Conservation (phyloP, 106 monocot genomes). For the Cymbidium sinense region DNA sequence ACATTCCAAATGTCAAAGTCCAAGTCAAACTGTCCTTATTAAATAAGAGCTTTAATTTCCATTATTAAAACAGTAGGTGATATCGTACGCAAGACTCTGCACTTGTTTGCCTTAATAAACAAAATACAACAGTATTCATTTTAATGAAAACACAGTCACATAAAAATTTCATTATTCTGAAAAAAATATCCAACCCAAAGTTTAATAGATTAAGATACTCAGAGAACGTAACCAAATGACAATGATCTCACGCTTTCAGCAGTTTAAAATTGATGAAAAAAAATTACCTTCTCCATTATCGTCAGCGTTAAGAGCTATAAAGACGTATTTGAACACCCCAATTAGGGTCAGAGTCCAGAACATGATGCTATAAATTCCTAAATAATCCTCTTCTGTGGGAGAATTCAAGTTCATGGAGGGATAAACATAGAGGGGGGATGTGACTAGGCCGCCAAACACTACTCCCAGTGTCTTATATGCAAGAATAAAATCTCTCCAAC, state of each 20-base stretch:
- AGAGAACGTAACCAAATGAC: too few species aligned
- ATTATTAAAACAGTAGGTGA: too few species aligned
- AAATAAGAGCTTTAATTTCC: too few species aligned
- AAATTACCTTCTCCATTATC: constrained; percentile 68
- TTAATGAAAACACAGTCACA: too few species aligned
- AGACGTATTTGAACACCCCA: constrained; percentile 69
- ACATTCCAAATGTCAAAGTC: too few species aligned
- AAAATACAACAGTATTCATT: too few species aligned
- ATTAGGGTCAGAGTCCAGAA: constrained; percentile 81
- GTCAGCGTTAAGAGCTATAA: constrained; percentile 70
- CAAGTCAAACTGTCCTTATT: too few species aligned
- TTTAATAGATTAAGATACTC: too few species aligned
- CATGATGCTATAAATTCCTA: constrained; percentile 76
- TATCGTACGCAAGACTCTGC: too few species aligned
- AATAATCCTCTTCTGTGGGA: constrained; percentile 56
- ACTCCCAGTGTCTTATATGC: constrained; percentile 75
- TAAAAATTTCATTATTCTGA: too few species aligned
- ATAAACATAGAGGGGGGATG: constrained; percentile 83
- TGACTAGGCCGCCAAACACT: constrained; percentile 72
- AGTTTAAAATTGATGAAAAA: background rate
- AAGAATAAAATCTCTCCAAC: constrained; percentile 39
- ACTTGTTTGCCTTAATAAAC: too few species aligned
- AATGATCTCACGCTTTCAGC: background rate
- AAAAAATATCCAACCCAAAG: too few species aligned
- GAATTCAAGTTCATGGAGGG: constrained; percentile 77